phyloP scores from a whole-genome alignment of 225 moss, liverwort and hornwort species.

The Rhytidiadelphus loreus region DNA sequence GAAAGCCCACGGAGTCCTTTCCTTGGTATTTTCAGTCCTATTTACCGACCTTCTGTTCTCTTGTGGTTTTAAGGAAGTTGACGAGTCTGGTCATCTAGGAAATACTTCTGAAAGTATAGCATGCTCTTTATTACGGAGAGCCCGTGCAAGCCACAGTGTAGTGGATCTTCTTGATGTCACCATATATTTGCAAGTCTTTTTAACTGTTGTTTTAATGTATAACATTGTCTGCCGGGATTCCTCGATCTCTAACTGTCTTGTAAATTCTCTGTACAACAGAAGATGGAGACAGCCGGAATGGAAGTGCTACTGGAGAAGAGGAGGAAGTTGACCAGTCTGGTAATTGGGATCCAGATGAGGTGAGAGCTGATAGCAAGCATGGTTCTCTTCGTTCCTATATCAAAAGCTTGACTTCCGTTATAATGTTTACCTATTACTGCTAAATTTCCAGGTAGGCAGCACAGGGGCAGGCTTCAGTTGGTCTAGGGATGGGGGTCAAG shows the following conservation, averaged over 20 bases:
- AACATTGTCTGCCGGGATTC: not conserved
- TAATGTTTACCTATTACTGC: not conserved
- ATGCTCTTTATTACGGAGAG: not conserved
- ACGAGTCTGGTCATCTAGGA: not conserved
- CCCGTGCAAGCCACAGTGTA: not conserved
- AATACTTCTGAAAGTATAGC: not conserved
- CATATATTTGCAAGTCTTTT: not conserved
- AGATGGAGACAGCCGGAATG: constrained; percentile 25
- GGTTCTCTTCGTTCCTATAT: not conserved
- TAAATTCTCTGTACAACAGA: not conserved
- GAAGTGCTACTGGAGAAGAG: constrained; percentile 25
- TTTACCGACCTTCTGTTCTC: not conserved
- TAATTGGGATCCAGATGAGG: constrained; percentile 48
- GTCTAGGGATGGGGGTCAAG: constrained; percentile 65
- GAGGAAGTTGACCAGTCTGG: constrained; percentile 18
- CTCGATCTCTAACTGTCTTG: not conserved
- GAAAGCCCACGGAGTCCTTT: constrained; percentile 58
- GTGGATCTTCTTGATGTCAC: not conserved
- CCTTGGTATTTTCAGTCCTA: constrained; percentile 27
- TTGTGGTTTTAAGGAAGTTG: not conserved
- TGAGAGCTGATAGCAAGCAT: not conserved
- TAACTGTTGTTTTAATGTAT: not conserved
- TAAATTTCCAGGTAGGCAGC: constrained; percentile 54
- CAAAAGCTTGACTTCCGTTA: not conserved
- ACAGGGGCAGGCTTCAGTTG: constrained; percentile 79